Conservation (phyloP, 2,329 filamentous ascomycete genomes). For the Colletotrichum scovillei region DNA sequence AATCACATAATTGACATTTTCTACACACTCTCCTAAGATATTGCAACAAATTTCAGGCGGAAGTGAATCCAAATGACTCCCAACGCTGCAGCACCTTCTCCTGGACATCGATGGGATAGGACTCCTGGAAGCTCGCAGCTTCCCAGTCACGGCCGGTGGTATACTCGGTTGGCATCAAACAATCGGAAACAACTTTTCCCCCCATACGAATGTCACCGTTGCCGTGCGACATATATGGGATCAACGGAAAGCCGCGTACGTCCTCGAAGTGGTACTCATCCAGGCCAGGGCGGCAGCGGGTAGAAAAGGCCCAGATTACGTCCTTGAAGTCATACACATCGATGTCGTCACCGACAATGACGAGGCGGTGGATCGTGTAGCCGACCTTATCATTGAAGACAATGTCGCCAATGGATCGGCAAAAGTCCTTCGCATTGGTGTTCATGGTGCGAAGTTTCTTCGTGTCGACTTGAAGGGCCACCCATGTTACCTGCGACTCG, state of each 20-base stretch:
- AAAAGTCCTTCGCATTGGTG: constrained; percentile 53
- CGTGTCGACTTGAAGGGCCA: constrained; percentile 66
- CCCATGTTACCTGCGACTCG: constrained; percentile 60
- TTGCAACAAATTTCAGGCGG: not conserved
- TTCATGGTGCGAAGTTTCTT: constrained; percentile 66
- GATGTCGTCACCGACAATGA: constrained; percentile 61
- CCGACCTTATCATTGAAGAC: constrained; percentile 55
- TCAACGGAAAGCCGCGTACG: constrained; percentile 53
- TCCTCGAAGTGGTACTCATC: constrained; percentile 60
- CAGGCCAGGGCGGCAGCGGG: constrained; percentile 55
- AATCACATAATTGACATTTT: not conserved
- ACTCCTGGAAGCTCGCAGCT: constrained; percentile 45
- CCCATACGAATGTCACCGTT: constrained; percentile 39
- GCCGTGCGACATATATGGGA: constrained; percentile 59
- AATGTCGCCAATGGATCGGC: constrained; percentile 53
- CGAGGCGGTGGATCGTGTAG: constrained; percentile 54
- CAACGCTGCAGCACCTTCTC: not conserved
- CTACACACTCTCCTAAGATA: no score
- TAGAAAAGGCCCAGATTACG: constrained; percentile 61
- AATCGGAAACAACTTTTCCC: constrained; percentile 60
- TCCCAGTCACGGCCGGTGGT: constrained; percentile 47
- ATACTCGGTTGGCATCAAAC: constrained; percentile 55
- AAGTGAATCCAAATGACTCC: not conserved
- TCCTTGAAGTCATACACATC: constrained; percentile 58
- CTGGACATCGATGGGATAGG: constrained; percentile 50